Base-by-base conservation (phyloP, 2,329 filamentous ascomycete species). In the Colletotrichum sp. region DNA sequence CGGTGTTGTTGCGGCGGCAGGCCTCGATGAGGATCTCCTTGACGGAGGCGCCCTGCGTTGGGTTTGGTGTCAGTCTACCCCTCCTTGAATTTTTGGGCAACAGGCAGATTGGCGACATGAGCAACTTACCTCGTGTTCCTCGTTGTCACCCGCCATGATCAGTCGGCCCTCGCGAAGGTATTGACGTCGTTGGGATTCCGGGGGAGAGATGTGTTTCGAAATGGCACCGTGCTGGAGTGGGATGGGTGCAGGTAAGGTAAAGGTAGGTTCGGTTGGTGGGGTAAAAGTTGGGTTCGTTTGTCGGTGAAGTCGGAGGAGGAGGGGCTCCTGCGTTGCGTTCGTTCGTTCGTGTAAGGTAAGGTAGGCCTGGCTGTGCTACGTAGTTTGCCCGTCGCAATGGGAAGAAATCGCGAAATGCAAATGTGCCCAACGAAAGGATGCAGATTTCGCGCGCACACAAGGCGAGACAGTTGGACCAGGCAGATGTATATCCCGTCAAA, bases 21-120 rank as follows among this genome's bases (percentile, higher is more conserved):
- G 97, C 95, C 88, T 98, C 96, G 86, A 99, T 92, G 80, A 99
- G 91, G 82, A 95, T 91, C 88, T 99, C 96, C 84, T 93, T 90
- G 63, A 93, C 92, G 76, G 95, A 95, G 80, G 96, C 96, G 84
- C 96, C 97, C 94, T 98, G 81, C 15, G 59, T 16, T 62, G 4
- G n/a, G 18, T 13, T 8, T 5, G 28, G n/a, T n/a, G 24, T 59
- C 59, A 34, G 59, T 32, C n/a, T 49, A 32, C 18, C 28, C 32
- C n/a, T 30, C 28, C 28, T 30, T 32, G 52, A 2, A 1, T 6
- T 10, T 70, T 7, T 34, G 32, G 13, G 34, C 67, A 60, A 78
- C 71, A 21, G 44, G 52, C 24, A 28, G 34, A 10, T 49, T 7
- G 21, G 6, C 5, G 34, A 21, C 34, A 36, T 5, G n/a, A 21